Conservation (phyloP, 176 grass and related monocot species). For the Ananas comosus region DNA sequence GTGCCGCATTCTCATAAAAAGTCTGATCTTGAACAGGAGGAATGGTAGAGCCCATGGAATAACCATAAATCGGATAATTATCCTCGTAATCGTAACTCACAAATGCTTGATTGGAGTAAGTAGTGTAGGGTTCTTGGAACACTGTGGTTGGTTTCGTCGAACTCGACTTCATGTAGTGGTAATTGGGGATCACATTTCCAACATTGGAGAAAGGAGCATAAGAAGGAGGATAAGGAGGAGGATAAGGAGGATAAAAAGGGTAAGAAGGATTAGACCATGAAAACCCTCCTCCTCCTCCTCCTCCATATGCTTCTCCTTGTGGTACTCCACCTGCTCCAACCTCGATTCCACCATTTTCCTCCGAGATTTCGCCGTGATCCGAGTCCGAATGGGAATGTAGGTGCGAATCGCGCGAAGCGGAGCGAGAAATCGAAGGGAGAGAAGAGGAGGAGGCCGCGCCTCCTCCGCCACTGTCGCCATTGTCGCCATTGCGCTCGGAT, state of each 20-base stretch:
- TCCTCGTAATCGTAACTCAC: slow-evolving; percentile 37
- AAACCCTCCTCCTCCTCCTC: background rate
- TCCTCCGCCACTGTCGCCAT: background rate
- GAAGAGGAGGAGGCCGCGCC: slow-evolving; percentile 25
- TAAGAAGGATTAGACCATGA: slow-evolving; percentile 1
- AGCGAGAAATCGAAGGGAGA: slow-evolving; percentile 15
- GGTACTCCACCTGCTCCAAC: background rate
- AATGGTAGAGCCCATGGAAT: background rate
- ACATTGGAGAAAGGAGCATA: slow-evolving; percentile 21
- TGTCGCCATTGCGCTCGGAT: background rate
- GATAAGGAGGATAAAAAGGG: slow-evolving; percentile 7
- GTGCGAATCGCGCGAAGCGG: slow-evolving; percentile 38
- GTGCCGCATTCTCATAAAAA: background rate
- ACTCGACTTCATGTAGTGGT: slow-evolving; percentile 66
- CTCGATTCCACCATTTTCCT: background rate
- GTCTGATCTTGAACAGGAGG: slow-evolving; percentile 8
- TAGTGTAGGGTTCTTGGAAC: slow-evolving; percentile 61
- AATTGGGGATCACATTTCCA: slow-evolving; percentile 24
- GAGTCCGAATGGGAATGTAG: slow-evolving; percentile 36
- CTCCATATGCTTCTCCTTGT: background rate
- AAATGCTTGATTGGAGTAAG: slow-evolving; percentile 26
- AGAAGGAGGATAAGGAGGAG: background rate
- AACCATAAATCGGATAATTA: slow-evolving; percentile 40
- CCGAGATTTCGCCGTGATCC: background rate
- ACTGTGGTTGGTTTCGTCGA: slow-evolving; percentile 43